Percentiles rank a stretch among this genome's conserved stretches.
Conservation (phyloP, 108 stramenopile species). For the Schizochytrium sp. region DNA sequence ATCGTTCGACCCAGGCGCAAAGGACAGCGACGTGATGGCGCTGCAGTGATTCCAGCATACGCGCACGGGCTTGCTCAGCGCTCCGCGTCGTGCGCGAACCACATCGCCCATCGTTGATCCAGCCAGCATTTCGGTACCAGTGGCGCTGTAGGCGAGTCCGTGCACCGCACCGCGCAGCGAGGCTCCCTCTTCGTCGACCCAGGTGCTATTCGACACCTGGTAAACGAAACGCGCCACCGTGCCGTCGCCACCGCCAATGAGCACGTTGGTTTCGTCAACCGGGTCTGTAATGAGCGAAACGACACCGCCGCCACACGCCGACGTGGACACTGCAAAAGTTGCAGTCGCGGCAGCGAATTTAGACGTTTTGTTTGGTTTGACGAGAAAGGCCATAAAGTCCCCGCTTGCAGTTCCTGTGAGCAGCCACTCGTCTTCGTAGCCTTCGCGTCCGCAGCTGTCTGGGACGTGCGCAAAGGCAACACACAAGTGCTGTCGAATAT, state of each 20-base stretch:
- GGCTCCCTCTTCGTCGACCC: background rate
- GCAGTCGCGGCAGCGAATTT: background rate
- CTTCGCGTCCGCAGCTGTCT: background rate
- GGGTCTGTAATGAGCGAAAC: background rate
- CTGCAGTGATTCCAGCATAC: background rate
- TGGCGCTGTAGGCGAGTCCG: background rate
- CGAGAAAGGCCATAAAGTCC: background rate
- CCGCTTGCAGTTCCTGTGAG: background rate
- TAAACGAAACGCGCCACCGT: constrained; percentile 41
- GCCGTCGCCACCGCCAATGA: constrained; percentile 49
- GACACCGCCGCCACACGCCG: background rate
- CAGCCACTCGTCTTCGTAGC: background rate
- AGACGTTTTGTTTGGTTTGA: background rate
- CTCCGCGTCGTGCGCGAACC: constrained; percentile 28
- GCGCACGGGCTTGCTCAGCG: background rate
- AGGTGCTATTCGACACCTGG: background rate
- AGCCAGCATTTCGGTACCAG: background rate
- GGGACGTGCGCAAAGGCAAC: background rate
- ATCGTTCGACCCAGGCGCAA: constrained; percentile 31
- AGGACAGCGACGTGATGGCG: background rate
- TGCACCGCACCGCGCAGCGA: background rate
- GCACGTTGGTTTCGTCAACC: background rate
- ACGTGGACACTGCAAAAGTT: background rate
- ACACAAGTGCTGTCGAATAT: background rate
- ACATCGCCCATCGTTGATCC: constrained; percentile 32